Evolutionary conservation across 1,284 basidiomycete species (phyloP).

Genomic region (Xerocomus amazonicus): DNA sequence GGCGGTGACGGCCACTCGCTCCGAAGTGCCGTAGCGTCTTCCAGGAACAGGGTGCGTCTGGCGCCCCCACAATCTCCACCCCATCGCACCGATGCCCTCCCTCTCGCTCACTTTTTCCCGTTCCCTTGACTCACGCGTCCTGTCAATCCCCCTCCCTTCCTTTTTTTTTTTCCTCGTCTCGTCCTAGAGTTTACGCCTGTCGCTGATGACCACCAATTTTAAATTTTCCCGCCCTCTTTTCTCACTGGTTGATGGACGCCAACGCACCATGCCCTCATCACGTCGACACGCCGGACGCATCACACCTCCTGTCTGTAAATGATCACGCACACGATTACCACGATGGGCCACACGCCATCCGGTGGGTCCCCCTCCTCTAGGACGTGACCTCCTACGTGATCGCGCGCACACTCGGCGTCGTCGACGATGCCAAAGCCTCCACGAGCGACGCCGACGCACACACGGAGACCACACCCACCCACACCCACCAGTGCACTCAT

Average conservation of each 20-base stretch:
- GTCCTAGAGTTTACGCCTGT: background rate
- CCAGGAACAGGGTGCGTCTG: background rate
- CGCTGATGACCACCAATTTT: background rate
- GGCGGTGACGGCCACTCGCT: background rate
- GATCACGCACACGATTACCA: too few species aligned
- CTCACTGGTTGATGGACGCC: background rate
- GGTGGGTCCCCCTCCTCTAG: conserved; percentile 33
- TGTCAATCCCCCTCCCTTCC: background rate
- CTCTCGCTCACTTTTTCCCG: background rate
- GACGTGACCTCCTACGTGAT: conserved; percentile 79
- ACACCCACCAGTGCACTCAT: too few species aligned
- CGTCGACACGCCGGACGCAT: background rate
- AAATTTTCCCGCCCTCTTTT: background rate
- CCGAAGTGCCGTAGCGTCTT: background rate
- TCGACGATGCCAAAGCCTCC: conserved; percentile 66
- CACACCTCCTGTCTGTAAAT: background rate
- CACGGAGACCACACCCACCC: conserved; percentile 14
- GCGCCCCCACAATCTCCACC: background rate
- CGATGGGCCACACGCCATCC: too few species aligned
- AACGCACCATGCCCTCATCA: background rate
- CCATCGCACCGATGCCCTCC: too few species aligned
- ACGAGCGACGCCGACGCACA: conserved; percentile 56
- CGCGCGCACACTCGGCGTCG: conserved; percentile 74
- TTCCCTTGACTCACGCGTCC: background rate
- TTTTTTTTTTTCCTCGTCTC: conserved; percentile 2